Evolutionary conservation across 2,329 filamentous ascomycete genomes (phyloP), one percentile per base, ranked within the genome.

Genomic region (Onygenales sp.): DNA sequence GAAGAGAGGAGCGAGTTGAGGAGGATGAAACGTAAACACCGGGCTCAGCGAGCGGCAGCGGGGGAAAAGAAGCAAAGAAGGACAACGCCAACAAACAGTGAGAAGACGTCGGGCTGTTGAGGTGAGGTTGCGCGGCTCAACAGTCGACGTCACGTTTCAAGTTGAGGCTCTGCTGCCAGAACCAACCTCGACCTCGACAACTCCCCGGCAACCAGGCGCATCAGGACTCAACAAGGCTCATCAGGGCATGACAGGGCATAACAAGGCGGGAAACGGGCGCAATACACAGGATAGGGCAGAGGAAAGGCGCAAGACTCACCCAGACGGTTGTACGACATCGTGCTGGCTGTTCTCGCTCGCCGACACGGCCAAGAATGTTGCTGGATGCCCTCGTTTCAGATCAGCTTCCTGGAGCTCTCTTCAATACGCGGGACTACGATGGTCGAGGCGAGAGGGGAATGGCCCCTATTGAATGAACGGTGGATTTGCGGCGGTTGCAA

Each of bases 251-350:
- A 14, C 46, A 52, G 27, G 38, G 32, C 21, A 5, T 5, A 27
- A 39, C 17, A 42, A 44, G 55, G 35, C 13, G 17, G 42, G 14
- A 27, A 17, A n/a, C 8, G 41, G 41, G 41, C n/a, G 31, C 44
- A 44, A 32, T 43, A 55, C 36, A 27, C 21, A 27, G 54, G 54
- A 59, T 58, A 57, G 61, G 60, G 58, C 63, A 46, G 52, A 49
- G 55, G 59, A 57, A 56, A 56, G 54, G 52, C 51, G 55, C 43
- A 41, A 53, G 54, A 81, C 82, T 75, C 78, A 82, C 85, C 82
- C 77, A 88, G 71, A 63, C 84, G 82, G 75, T 87, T 86, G 75
- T 89, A 89, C 67, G 83, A 81, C 83, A 87, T 87, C 65, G 65
- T 70, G 41, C 57, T 57, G 58, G 55, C 51, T 52, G 43, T 58